These are phyloP conservation scores for Penicillium griseofulvum DNA, from an alignment of 2,329 filamentous ascomycete species.

Conservation along the genomic window DNA sequence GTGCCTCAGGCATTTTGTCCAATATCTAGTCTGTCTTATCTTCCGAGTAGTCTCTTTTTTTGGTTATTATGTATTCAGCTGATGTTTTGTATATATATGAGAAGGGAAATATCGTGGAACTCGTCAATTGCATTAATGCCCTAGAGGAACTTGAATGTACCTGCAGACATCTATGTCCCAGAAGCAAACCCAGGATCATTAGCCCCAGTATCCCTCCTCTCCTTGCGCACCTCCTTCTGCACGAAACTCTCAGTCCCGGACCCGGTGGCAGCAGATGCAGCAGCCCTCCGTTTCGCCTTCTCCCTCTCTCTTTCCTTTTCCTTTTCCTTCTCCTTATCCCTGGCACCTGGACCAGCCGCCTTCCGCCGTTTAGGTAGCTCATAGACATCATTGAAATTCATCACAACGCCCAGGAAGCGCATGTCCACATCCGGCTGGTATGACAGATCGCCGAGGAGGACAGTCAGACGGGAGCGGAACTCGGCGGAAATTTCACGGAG, in stretches of 20 bases:
- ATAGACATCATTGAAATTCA: constrained; percentile 99
- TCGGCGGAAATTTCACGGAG: constrained; percentile 69
- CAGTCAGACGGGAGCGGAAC: constrained; percentile 74
- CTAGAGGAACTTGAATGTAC: not conserved
- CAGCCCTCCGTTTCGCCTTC: constrained; percentile 26
- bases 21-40: too few species aligned
- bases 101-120: not conserved
- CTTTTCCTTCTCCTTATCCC: constrained; percentile 32
- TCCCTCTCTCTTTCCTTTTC: constrained; percentile 24
- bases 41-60: too few species aligned
- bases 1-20: too few species aligned
- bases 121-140: constrained; percentile 10
- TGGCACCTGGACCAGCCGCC: constrained; percentile 28
- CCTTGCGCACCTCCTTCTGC: constrained; percentile 25
- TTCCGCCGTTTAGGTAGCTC: constrained; percentile 66
- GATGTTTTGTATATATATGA: constrained; percentile 3
- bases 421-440: constrained; percentile 95
- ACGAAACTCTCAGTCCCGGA: constrained; percentile 18
- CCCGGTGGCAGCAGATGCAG: constrained; percentile 10
- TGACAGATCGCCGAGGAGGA: constrained; percentile 82
- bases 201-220: constrained; percentile 21
- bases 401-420: constrained; percentile 90
- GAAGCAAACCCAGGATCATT: constrained; percentile 1
- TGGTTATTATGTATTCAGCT: not conserved
- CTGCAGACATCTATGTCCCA: not conserved